phyloP scores from a whole-genome alignment of 73 alveolate species.

The Urostyla sp. region DNA sequence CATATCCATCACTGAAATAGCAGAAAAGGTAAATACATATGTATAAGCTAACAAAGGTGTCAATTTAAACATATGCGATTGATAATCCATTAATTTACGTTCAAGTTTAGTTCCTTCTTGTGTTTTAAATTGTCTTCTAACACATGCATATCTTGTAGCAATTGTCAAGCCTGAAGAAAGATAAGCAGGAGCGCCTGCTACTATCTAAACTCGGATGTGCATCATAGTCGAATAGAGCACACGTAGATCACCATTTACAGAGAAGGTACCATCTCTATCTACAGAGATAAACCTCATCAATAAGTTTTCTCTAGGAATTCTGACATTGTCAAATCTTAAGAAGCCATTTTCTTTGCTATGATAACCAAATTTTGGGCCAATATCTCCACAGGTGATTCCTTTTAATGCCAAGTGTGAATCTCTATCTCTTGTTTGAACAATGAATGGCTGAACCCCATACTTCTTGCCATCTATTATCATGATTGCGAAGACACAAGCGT shows the following conservation, averaged over 20 bases:
- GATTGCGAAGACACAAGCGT: constrained; percentile 80
- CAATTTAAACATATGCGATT: constrained; percentile 79
- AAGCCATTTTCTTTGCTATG: constrained; percentile 92
- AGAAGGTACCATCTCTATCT: constrained; percentile 73
- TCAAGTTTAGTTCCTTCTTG: constrained; percentile 67
- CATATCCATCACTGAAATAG: neutral
- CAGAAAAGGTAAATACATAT: constrained; percentile 52
- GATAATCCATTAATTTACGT: constrained; percentile 77
- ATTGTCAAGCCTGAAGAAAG: constrained; percentile 70
- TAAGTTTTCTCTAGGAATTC: constrained; percentile 90
- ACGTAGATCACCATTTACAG: constrained; percentile 70
- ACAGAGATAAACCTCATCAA: constrained; percentile 83
- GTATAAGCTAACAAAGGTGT: constrained; percentile 71
- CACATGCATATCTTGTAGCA: constrained; percentile 74
- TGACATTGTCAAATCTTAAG: constrained; percentile 74
- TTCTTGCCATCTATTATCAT: constrained; percentile 74
- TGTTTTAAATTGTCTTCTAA: constrained; percentile 75
- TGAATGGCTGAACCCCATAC: constrained; percentile 87
- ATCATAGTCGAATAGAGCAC: constrained; percentile 87
- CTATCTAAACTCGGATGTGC: constrained; percentile 67
- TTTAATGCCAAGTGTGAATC: constrained; percentile 76
- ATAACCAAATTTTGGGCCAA: constrained; percentile 94
- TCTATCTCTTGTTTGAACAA: constrained; percentile 84
- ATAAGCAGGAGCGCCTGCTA: constrained; percentile 53
- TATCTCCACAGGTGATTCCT: constrained; percentile 92